Evolutionary conservation across 1,284 basidiomycete genomes (phyloP), one percentile per base, ranked within the genome.

Genomic region (Pyrrhoderma noxium): DNA sequence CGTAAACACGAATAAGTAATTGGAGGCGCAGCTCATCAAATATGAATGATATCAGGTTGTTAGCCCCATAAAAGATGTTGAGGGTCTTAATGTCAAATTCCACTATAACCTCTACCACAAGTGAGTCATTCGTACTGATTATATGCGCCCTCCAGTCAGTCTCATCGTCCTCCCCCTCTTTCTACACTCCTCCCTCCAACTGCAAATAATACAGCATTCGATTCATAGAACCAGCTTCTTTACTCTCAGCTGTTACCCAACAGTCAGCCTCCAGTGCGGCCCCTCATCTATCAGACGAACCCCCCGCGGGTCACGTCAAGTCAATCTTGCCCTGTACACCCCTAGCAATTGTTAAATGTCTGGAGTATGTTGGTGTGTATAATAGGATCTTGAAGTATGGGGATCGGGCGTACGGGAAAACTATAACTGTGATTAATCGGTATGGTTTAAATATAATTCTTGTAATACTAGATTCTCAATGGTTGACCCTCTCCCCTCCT

Each of bases 51-150:
- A 3, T 62, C 68, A 94, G 83, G 80, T 95, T 51, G 90, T 99
- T 11, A 93, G 92, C 1, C 93, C 95, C 1, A 78, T 89, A 59
- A 99, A 99, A 70, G 95, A 99, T 60, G 95, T 99, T 49, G 95
- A 99, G 69, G 95, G 95, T 2, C 76, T 98, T 46, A 83, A 98
- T 70, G 92, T 93, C 73, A 93, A 93, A 67, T 95, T 93, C 67
- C 88, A 95, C 61, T 97, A 94, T 70, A 96, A 96, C 66, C 73
- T 97, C 49, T 97, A 97, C 68, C 93, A 97, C 77, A 96, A 96
- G 91, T 92, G 59, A 53, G 80, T 62, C 34, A 21, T 36, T 42
- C 9, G 45, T 14, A 36, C 47, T 57, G 23, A 49, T 27, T 37
- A 31, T 45, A 58, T 51, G 16, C 40, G 9, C 9, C 47, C 9